These are phyloP conservation scores for Melocanna baccifera DNA, from an alignment of 176 grass and related monocot genomes.

Conservation along the genomic window DNA sequence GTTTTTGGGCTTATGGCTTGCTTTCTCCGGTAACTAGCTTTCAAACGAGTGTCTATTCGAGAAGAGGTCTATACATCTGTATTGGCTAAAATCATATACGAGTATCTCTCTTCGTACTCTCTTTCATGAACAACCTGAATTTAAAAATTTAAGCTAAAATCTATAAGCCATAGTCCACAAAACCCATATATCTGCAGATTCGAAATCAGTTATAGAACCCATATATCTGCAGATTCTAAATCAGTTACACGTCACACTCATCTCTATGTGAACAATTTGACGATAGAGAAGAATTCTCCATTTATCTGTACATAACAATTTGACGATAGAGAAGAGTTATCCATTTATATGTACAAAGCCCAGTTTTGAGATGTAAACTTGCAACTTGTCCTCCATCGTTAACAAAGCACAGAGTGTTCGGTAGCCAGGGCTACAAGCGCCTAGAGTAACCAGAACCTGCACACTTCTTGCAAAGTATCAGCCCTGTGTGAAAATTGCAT, in stretches of 20 bases:
- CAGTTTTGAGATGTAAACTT: constrained; percentile 1
- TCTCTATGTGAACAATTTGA: neutral
- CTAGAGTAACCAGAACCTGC: constrained; percentile 90
- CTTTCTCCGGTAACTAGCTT: no score
- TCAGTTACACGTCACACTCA: neutral
- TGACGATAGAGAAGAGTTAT: neutral
- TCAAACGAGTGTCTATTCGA: no score
- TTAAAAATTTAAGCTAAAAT: no score
- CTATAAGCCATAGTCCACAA: no score
- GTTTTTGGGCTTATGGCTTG: no score
- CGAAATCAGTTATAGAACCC: neutral
- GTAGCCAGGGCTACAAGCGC: constrained; percentile 47
- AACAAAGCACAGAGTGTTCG: neutral
- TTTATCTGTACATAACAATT: constrained; percentile 9
- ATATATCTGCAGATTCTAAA: neutral
- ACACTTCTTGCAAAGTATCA: constrained; percentile 95
- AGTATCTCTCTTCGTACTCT: no score
- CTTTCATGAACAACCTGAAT: no score
- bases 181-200: neutral
- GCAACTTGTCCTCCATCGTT: neutral
- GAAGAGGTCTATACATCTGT: rapidly evolving
- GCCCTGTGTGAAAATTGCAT: constrained; percentile 40
- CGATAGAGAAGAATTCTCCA: neutral
- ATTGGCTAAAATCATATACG: no score
- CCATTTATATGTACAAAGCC: neutral